phyloP scores from a whole-genome alignment of 768 basidiomycete species.

The Boletellus sp. region DNA sequence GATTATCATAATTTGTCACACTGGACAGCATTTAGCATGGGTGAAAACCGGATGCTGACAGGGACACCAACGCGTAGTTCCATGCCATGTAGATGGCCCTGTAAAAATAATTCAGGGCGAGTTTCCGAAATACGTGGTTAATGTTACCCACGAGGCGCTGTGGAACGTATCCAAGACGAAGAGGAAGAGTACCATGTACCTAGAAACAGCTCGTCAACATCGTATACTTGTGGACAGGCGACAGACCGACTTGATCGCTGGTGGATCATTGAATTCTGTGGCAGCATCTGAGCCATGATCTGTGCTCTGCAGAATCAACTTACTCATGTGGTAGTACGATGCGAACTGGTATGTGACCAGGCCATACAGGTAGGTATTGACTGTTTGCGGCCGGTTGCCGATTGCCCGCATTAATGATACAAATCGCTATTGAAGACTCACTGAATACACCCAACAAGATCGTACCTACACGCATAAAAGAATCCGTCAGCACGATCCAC shows the following conservation, averaged over 20 bases:
- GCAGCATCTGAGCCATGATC: not conserved
- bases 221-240: not conserved
- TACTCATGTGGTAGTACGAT: slow-evolving; percentile 29
- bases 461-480: slow-evolving; percentile 9
- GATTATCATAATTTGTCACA: slow-evolving; percentile 13
- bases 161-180: slow-evolving; percentile 12
- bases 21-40: not conserved
- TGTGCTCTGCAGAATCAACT: not conserved
- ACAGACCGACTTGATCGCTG: not conserved
- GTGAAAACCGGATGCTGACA: not conserved
- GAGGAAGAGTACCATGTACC: slow-evolving; percentile 9
- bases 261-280: slow-evolving; percentile 11
- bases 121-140: not conserved
- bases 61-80: slow-evolving; percentile 5
- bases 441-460: slow-evolving; percentile 21
- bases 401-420: not conserved
- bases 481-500: not conserved
- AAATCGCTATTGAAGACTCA: slow-evolving; percentile 3
- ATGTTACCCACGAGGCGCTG: slow-evolving; percentile 5
- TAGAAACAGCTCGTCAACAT: not conserved
- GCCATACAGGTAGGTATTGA: slow-evolving; percentile 35
- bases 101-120: not conserved
- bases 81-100: slow-evolving; percentile 15
- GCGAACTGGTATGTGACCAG: slow-evolving; percentile 43
- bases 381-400: not conserved